Base-by-base conservation (phyloP, 2,329 filamentous ascomycete genomes). In the Cordyceps cateniannulata region DNA sequence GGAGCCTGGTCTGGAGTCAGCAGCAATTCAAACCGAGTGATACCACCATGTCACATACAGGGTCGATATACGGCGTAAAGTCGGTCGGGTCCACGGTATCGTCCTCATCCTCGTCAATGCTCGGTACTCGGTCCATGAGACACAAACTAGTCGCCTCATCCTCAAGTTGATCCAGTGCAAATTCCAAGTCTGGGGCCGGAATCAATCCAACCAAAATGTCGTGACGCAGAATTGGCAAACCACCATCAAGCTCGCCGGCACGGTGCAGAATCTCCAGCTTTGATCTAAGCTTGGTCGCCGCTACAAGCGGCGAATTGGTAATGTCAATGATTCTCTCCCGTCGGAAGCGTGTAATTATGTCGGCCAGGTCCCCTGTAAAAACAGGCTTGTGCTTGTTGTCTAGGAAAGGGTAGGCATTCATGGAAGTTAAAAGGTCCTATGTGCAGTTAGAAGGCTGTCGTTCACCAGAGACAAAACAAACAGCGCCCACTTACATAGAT, bases 321-420 rank as follows among this genome's bases (percentile, higher is more conserved):
- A 98, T 93, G 70, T 99, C 93, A 65, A 99, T 97, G 60, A 93
- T 79, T 58, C 92, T 84, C 69, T 92, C 86, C 55, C 83, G 84
- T 16, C 90, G 87, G 4, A 90, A 78, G 5, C 87, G 86, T 2
- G 90, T 86, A 0, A 93, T 88, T 60, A 99, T 95, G 64, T 96
- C 93, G 16, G 87, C 89, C 0, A 99, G 81, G 59, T 96, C 89
- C 0, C 89, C 88, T 0, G 93, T 96, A 72, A 97, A 96, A 20
- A 96, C 81, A 1, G 93, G 93, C 66, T 96, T 92, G 63, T 93
- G 85, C 73, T 97, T 98, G 76, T 96, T 96, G 75, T 96, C 92
- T n/a, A 99, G 83, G 77, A 96, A 97, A 0, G 95, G 95, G 66
- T 98, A 99, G 3, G 91, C 89, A 73, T 99, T 98, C 89, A 99